These are phyloP conservation scores for Vitis hybrid DNA, from an alignment of 177 flowering plant genomes.

Conservation along the genomic window DNA sequence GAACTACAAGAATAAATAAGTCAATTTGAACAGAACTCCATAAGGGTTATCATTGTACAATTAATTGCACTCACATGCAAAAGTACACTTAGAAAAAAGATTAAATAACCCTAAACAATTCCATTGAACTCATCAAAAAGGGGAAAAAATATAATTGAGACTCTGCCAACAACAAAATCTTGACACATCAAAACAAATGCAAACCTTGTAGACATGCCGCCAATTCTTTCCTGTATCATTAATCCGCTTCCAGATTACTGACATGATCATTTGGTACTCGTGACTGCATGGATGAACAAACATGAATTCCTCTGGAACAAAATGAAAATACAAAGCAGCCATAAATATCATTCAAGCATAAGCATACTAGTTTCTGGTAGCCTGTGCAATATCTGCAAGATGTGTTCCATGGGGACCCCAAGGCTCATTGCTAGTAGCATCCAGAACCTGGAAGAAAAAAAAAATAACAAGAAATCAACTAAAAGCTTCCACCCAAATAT, in stretches of 20 bases:
- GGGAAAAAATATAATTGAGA: background rate
- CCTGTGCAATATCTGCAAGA: constrained; percentile 95
- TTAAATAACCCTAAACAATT: background rate
- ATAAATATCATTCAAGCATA: background rate
- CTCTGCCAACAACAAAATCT: background rate
- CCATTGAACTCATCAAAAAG: background rate
- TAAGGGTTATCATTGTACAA: background rate
- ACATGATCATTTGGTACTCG: constrained; percentile 96
- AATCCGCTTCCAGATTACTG: constrained; percentile 85
- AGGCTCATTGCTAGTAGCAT: constrained; percentile 97
- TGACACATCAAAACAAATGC: constrained; percentile 2
- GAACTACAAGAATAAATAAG: background rate
- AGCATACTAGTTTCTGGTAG: constrained; percentile 84
- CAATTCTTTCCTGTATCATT: constrained; percentile 98
- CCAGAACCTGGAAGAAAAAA: constrained; percentile 76
- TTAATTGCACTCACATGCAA: background rate
- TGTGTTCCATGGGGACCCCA: constrained; percentile 99
- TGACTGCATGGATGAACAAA: constrained; percentile 49
- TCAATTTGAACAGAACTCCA: no score
- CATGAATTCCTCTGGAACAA: constrained; percentile 6
- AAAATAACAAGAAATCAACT: background rate
- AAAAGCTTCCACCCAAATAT: no score
- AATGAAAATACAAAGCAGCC: background rate
- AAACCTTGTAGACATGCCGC: constrained; percentile 99
- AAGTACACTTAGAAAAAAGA: background rate